These are phyloP conservation scores for Bacidia rubella DNA, from an alignment of 495 filamentous ascomycete species.

Conservation along the genomic window DNA sequence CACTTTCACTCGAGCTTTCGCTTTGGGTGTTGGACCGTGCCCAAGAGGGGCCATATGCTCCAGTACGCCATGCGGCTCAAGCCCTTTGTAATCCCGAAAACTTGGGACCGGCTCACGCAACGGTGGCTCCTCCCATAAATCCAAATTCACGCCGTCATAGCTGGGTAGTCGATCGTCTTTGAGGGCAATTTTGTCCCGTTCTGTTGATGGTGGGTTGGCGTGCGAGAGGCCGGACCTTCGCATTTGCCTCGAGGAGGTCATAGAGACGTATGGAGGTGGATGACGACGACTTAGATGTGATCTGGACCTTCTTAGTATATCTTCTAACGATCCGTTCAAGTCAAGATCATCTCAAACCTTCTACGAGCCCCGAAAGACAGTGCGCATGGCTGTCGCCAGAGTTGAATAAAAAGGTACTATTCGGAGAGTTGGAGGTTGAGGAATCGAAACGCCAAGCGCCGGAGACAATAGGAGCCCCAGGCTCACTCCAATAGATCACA, in stretches of 20 bases:
- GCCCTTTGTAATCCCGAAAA: constrained; percentile 49
- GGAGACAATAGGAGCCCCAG: neutral
- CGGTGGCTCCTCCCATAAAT: constrained; percentile 60
- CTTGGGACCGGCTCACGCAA: constrained; percentile 49
- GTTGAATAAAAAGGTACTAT: neutral
- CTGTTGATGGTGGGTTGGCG: constrained; percentile 19
- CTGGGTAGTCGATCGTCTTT: neutral
- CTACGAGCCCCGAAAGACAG: neutral
- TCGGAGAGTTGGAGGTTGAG: neutral
- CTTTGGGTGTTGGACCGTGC: constrained; percentile 39
- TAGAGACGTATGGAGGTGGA: constrained; percentile 28
- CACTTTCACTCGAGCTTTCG: constrained; percentile 27
- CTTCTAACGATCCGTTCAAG: neutral
- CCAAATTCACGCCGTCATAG: constrained; percentile 21
- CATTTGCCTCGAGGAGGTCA: constrained; percentile 25
- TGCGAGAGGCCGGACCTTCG: constrained; percentile 35
- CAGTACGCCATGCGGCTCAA: constrained; percentile 48
- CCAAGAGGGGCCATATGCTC: constrained; percentile 61
- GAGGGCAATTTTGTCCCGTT: neutral
- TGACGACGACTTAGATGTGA: neutral
- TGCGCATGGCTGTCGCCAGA: neutral
- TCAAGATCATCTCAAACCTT: neutral
- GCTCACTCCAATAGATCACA: neutral
- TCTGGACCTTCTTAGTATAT: constrained; percentile 10
- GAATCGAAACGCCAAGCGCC: neutral